Evolutionary conservation across 495 filamentous ascomycete species (phyloP).

Genomic region (Melanomma pulvis-pyrius): DNA sequence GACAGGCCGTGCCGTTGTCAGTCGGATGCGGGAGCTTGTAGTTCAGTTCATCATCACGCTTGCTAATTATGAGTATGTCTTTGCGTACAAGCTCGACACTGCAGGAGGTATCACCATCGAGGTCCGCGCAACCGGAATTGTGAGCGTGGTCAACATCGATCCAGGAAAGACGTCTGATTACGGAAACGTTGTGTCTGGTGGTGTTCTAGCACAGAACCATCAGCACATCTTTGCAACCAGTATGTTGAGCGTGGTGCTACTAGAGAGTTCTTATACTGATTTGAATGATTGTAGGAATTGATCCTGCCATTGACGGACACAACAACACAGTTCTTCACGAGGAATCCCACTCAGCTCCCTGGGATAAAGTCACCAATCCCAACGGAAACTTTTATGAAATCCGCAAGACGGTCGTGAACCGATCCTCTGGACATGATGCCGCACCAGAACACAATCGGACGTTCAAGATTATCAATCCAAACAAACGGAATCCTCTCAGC

Average conservation of each 20-base stretch:
- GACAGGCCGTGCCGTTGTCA: constrained; percentile 39
- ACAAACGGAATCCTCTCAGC: constrained; percentile 36
- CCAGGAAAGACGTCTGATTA: constrained; percentile 39
- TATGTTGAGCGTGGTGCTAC: neutral
- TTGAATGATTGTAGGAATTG: constrained; percentile 33
- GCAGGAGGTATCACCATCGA: constrained; percentile 41
- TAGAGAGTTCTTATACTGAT: neutral
- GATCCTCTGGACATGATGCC: constrained; percentile 37
- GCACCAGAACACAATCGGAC: constrained; percentile 37
- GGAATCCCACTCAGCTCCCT: constrained; percentile 36
- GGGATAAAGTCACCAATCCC: constrained; percentile 34
- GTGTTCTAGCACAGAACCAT: constrained; percentile 42
- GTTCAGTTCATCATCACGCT: constrained; percentile 46
- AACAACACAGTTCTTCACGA: constrained; percentile 38
- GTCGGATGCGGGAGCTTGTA: constrained; percentile 40
- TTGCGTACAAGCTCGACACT: constrained; percentile 42
- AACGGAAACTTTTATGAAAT: constrained; percentile 41
- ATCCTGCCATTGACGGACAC: constrained; percentile 41
- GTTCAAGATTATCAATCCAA: constrained; percentile 43
- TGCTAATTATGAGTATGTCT: constrained; percentile 46
- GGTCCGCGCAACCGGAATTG: constrained; percentile 44
- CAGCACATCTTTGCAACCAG: constrained; percentile 38
- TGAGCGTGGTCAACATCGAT: constrained; percentile 41
- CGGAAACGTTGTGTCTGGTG: constrained; percentile 39
- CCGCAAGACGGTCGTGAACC: constrained; percentile 32